Evolutionary conservation across 2,329 filamentous ascomycete genomes (phyloP).

Genomic region (Apiospora pterosperma): DNA sequence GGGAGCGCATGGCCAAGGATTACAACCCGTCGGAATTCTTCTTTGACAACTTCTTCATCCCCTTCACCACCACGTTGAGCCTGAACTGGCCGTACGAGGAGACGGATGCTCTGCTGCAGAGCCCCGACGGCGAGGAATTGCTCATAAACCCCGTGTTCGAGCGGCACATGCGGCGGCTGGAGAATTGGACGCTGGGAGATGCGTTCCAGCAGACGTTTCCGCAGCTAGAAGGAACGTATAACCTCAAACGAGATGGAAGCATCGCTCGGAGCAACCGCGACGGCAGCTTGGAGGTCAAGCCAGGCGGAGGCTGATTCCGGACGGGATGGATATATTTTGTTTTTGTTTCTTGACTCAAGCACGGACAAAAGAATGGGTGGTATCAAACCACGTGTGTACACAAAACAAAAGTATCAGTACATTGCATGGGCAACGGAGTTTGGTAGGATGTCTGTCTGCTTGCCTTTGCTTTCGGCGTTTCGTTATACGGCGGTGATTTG

Average conservation of each 20-base stretch:
- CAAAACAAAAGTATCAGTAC: neutral
- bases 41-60: conserved; percentile 81
- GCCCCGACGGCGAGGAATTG: conserved; percentile 59
- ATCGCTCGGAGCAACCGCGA: neutral
- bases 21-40: conserved; percentile 45
- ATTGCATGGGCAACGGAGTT: neutral
- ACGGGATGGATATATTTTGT: neutral
- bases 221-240: conserved; percentile 42
- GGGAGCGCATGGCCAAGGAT: conserved; percentile 43
- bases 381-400: neutral
- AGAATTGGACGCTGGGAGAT: conserved; percentile 79
- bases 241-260: conserved; percentile 22
- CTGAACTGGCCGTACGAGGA: conserved; percentile 84
- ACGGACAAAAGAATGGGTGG: neutral
- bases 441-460: neutral
- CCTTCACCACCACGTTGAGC: conserved; percentile 71
- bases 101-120: conserved; percentile 63
- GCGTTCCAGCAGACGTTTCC: conserved; percentile 67
- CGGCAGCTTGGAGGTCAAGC: neutral
- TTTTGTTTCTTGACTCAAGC: neutral
- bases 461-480: neutral
- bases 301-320: neutral
- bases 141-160: conserved; percentile 87
- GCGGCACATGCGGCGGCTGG: conserved; percentile 67
- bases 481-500: neutral